Evolutionary conservation across 768 basidiomycete genomes (phyloP).

Genomic region (Leccinum broughii): DNA sequence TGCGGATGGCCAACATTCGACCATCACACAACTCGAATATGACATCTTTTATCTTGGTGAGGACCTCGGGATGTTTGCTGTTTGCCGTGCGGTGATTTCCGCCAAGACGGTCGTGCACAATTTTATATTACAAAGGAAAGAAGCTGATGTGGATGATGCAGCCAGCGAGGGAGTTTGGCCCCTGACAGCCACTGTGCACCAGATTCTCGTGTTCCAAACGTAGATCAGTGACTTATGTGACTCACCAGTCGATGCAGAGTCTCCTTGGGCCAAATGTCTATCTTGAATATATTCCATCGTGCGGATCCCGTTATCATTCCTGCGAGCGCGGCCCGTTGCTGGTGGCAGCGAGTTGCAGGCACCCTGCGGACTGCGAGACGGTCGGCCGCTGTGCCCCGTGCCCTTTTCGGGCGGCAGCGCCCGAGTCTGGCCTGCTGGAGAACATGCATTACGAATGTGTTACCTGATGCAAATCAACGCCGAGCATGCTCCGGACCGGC

Average conservation of each 20-base stretch:
- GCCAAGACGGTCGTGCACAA: constrained; percentile 28
- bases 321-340: not conserved
- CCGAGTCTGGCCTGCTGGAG: constrained; percentile 10
- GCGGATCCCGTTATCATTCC: not conserved
- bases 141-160: constrained; percentile 31
- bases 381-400: not conserved
- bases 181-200: constrained; percentile 30
- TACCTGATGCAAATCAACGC: constrained; percentile 5
- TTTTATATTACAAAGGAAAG: constrained; percentile 33
- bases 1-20: constrained; percentile 4
- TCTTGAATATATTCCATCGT: not conserved
- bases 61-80: constrained; percentile 28
- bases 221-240: not conserved
- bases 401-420: not conserved
- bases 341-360: not conserved
- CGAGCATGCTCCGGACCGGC: not conserved
- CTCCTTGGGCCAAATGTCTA: not conserved
- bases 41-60: constrained; percentile 34
- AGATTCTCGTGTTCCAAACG: constrained; percentile 32
- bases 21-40: constrained; percentile 22
- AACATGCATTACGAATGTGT: constrained; percentile 11
- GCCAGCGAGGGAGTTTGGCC: constrained; percentile 32
- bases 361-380: constrained; percentile 4
- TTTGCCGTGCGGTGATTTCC: constrained; percentile 22
- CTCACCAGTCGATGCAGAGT: not conserved